Evolutionary conservation across 352 stramenopile genomes (phyloP).

Genomic region (Phytophthora brassicae): DNA sequence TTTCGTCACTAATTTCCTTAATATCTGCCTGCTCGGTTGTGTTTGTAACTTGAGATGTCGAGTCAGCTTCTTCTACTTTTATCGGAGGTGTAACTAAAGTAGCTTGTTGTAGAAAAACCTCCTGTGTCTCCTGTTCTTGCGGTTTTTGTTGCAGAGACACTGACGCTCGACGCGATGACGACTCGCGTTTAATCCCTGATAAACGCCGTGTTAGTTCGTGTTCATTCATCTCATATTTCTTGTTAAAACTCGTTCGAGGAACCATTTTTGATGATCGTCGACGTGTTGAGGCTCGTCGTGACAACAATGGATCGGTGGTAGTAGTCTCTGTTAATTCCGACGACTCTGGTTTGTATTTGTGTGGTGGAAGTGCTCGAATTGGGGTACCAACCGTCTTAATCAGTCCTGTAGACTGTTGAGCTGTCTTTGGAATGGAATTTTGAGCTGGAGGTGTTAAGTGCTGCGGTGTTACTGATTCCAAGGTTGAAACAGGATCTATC

Average conservation of each 20-base stretch:
- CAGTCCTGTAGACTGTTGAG: not conserved
- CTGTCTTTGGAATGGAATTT: not conserved
- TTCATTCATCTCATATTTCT: conserved; percentile 7
- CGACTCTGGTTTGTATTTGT: not conserved
- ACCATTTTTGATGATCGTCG: conserved; percentile 20
- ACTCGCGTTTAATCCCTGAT: conserved; percentile 14
- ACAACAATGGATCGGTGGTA: conserved; percentile 15
- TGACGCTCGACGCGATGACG: conserved; percentile 11
- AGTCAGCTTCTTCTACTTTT: not conserved
- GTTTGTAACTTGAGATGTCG: not conserved
- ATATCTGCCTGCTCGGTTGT: not conserved
- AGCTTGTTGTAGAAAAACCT: not conserved
- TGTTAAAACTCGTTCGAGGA: conserved; percentile 19
- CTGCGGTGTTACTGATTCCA: not conserved
- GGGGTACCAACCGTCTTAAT: conserved; percentile 1
- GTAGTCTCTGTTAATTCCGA: not conserved
- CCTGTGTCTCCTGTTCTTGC: conserved; percentile 2
- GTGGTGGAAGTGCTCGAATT: not conserved
- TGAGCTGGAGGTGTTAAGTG: not conserved
- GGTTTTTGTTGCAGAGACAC: not conserved
- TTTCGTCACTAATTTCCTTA: conserved; percentile 13
- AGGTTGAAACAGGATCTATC: not conserved
- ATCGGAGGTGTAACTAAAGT: not conserved
- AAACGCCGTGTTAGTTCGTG: conserved; percentile 1
- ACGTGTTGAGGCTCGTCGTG: conserved; percentile 6